These are phyloP conservation scores for Pleoardoris graminearum DNA, from an alignment of 2,329 filamentous ascomycete genomes.

Conservation along the genomic window DNA sequence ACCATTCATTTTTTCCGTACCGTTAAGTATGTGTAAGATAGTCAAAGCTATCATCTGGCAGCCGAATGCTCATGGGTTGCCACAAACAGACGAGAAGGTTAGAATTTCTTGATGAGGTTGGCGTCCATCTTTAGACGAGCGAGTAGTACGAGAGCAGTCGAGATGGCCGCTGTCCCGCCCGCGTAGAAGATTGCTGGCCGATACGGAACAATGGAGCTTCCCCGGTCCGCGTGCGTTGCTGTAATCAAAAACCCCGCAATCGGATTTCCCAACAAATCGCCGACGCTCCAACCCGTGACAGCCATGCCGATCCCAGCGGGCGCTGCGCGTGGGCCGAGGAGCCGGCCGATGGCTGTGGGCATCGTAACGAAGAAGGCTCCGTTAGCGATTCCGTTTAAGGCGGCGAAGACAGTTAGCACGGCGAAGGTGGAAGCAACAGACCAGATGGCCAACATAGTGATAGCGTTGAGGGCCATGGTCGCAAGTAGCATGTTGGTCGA, in stretches of 20 bases:
- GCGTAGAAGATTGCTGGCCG: slow-evolving; percentile 7
- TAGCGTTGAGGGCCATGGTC: slow-evolving; percentile 4
- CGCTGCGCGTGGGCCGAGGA: slow-evolving; percentile 1
- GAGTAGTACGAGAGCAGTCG: slow-evolving; percentile 1
- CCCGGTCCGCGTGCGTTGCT: slow-evolving; percentile 2
- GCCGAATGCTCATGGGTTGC: neutral
- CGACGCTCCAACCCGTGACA: slow-evolving; percentile 3
- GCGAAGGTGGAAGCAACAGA: slow-evolving; percentile 3
- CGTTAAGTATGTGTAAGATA: neutral
- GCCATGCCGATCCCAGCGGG: slow-evolving; percentile 5
- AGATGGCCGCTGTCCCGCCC: slow-evolving; percentile 1
- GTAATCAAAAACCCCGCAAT: slow-evolving; percentile 3
- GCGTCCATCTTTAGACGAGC: slow-evolving; percentile 3
- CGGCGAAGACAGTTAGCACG: slow-evolving; percentile 1
- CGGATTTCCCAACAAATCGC: slow-evolving; percentile 1
- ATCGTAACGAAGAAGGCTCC: slow-evolving; percentile 5
- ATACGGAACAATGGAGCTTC: slow-evolving; percentile 2
- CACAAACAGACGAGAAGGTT: neutral
- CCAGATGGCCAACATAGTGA: slow-evolving; percentile 6
- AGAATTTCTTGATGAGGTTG: slow-evolving; percentile 3
- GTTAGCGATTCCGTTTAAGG: slow-evolving; percentile 4
- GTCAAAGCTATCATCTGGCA: neutral
- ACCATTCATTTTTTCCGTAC: neutral
- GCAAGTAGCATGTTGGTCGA: slow-evolving; percentile 4
- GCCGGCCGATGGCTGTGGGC: slow-evolving; percentile 3